A percentile compares a stretch with the other conserved stretches of the same genome.
Evolutionary conservation across 148 eudicot genomes (phyloP).

Genomic region (Silene uniflora): DNA sequence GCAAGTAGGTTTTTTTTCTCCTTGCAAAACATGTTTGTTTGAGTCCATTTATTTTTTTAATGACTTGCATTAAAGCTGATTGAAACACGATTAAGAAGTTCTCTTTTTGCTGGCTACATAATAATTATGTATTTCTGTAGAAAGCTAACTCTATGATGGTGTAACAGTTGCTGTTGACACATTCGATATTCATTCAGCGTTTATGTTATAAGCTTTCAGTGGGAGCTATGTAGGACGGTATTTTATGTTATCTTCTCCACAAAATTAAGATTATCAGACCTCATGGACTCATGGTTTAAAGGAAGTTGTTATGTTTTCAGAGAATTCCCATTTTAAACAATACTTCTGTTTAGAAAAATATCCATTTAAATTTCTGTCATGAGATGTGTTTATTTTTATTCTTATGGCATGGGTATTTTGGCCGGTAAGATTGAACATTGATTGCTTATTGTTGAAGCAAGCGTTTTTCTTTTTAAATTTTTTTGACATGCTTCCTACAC

Average conservation of each 20-base stretch:
- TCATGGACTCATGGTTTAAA: background rate
- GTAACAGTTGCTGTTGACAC: background rate
- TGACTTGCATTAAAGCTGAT: background rate
- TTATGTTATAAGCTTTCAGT: background rate
- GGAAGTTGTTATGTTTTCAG: background rate
- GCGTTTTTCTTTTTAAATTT: background rate
- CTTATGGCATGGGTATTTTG: background rate
- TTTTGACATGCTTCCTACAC: background rate
- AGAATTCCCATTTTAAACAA: background rate
- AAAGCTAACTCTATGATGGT: background rate
- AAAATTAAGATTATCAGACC: background rate
- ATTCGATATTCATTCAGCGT: background rate
- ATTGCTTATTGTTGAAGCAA: background rate
- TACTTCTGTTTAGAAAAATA: background rate
- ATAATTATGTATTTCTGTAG: background rate
- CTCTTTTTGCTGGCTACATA: background rate
- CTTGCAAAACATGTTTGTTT: background rate
- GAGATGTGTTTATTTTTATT: background rate
- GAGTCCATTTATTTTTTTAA: background rate
- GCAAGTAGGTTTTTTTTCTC: constrained; percentile 63
- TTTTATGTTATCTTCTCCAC: background rate
- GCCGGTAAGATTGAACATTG: too few species aligned
- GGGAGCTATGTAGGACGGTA: background rate
- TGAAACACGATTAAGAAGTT: background rate
- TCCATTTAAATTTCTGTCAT: background rate